Evolutionary conservation across 163 green algal genomes (phyloP), one percentile per base, ranked within the genome.

Genomic region (Scenedesmus sp.): DNA sequence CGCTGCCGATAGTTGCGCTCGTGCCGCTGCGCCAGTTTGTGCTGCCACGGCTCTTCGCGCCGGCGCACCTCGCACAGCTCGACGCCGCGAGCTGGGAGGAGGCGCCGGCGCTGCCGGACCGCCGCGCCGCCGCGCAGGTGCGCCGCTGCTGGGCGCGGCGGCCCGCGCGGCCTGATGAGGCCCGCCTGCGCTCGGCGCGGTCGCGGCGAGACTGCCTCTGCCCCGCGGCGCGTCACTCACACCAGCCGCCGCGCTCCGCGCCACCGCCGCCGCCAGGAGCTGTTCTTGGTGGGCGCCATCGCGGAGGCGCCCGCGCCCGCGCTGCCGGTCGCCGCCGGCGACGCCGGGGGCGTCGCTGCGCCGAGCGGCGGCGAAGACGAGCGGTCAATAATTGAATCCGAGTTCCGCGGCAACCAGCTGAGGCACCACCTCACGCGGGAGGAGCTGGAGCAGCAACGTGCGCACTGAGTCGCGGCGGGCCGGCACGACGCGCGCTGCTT

Each of bases 1-100:
- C 93, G 0, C 33, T 97, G 20, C 86, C 87, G 62, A 97, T 97
- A 83, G 91, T 97, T 83, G 65, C 80, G 31, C 84, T 97, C n/a
- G 86, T 97, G 24, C 92, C 93, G 14, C 56, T 95, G 29, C 79
- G 93, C 22, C 80, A 90, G 54, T 93, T 89, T 63, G 22, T 94
- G 34, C 83, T 97, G 82, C 92, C 93, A 24, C 63, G 66, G 42
- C 53, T 84, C 45, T 67, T 78, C 15, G 44, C 57, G 15, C 6
- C 10, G 20, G 54, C 56, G 15, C 70, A 87, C 58, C 77, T 87
- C 10, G 18, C 28, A 15, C 36, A 79, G n/a, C 70, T 87, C 22
- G 82, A 87, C 44, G 70, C 76, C 2, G 82, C 70, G 0, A 58
- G 60, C n/a, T 84, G 82, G 48, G 76, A 87, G 33, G 63, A 75